These are phyloP conservation scores for Omphalea diandra DNA, from an alignment of 441 rosid species.

Conservation along the genomic window DNA sequence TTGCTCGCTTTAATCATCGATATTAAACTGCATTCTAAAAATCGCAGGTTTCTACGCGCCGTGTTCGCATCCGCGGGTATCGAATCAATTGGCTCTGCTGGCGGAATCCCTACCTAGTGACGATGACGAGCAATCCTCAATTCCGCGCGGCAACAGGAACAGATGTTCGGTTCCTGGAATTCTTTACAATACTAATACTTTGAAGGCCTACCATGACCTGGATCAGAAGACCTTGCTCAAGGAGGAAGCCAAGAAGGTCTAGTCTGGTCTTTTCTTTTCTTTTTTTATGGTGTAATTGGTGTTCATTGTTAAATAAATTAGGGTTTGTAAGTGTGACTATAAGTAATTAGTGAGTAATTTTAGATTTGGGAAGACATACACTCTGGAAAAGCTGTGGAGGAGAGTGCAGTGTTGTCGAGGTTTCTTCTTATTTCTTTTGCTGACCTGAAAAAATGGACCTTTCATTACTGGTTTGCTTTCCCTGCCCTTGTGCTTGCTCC, in stretches of 20 bases:
- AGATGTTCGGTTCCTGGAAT: constrained; percentile 80
- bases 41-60: constrained; percentile 90
- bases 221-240: constrained; percentile 65
- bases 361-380: constrained; percentile 95
- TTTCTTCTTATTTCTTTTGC: constrained; percentile 84
- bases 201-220: constrained; percentile 64
- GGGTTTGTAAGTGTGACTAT: neutral
- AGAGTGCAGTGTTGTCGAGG: constrained; percentile 60
- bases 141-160: constrained; percentile 59
- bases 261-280: too few species aligned
- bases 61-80: constrained; percentile 79
- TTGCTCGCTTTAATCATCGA: neutral
- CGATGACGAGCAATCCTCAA: constrained; percentile 35
- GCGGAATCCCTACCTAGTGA: constrained; percentile 64
- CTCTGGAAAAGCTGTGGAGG: constrained; percentile 74
- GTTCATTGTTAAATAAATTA: too few species aligned
- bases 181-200: constrained; percentile 75
- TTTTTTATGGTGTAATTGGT: neutral
- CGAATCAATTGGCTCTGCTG: constrained; percentile 66
- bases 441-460: constrained; percentile 88
- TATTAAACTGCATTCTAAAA: too few species aligned
- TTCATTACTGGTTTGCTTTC: constrained; percentile 89
- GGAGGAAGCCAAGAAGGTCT: constrained; percentile 76
- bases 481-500: constrained; percentile 90
- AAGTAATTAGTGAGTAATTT: constrained; percentile 20